Evolutionary conservation across 805 yeast genomes (phyloP), one percentile per base, ranked within the genome.

Genomic region (Metschnikowia vanudenii): DNA sequence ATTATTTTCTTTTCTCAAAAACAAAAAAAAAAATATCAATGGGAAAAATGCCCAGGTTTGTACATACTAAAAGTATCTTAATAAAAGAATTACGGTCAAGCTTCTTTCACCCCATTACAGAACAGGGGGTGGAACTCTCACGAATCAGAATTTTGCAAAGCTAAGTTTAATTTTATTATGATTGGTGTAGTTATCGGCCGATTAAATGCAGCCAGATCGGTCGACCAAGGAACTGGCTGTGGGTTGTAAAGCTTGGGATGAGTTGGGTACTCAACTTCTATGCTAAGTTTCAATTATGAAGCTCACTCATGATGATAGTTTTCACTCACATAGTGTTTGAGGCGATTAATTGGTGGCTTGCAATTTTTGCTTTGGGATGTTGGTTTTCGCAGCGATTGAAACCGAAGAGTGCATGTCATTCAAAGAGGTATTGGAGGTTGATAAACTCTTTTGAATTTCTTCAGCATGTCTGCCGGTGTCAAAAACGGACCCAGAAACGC

Each of bases 401-500:
- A 18, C 37, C 30, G 44, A 33, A 12, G 47, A 45, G 36, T 11
- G 37, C 35, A 39, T 12, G 17, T 69, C 75, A 37, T 69, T 74
- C 43, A 67, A 52, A 20, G 73, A 67, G 10, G 70, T 63, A 14
- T 64, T 57, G 16, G 73, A 67, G 2, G 71, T 62, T 9, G 67
- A 52, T 13, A 68, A 60, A 37, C 69, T 62, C 28, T 62, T 55
- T 29, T 59, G 60, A 20, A 55, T 54, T 16, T 47, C 47, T n/a
- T 51, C 56, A 18, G 59, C 68, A 24, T 47, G 58, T 18, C 64
- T 66, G 18, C 52, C 57, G 3, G 29, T 37, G 37, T 64, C 69
- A 57, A 72, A 72, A 3, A 72, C 73, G 32, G 73, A 68, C 20
- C 69, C 69, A n/a, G 70, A 54, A 12, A 69, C 65, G 45, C 70